Percentiles rank a stretch among this genome's conserved stretches.
These are phyloP conservation scores for Blepharisma japonicum DNA, from an alignment of 73 alveolate genomes.

Conservation along the genomic window DNA sequence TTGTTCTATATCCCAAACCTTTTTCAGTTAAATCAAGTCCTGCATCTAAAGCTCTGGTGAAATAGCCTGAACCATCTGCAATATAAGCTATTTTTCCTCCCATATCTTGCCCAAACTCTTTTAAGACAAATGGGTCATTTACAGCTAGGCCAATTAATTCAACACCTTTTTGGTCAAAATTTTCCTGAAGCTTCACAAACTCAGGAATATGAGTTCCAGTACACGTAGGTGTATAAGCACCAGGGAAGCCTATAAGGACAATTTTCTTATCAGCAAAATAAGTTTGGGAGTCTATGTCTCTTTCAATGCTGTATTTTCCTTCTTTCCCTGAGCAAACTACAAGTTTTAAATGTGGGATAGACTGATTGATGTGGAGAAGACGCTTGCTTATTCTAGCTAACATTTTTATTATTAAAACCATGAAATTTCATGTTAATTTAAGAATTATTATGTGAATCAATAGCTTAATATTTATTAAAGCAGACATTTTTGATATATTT, in stretches of 20 bases:
- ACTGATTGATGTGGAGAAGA: too few species aligned
- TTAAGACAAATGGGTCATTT: conserved; percentile 48
- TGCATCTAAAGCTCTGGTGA: conserved; percentile 37
- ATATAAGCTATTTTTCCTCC: conserved; percentile 23
- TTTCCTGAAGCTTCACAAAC: conserved; percentile 13
- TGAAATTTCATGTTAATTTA: too few species aligned
- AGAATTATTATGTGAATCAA: too few species aligned
- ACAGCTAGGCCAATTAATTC: conserved; percentile 45
- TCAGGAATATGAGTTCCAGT: conserved; percentile 36
- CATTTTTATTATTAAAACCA: too few species aligned
- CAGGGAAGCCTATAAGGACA: conserved; percentile 46
- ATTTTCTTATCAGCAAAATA: background rate
- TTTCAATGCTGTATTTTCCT: background rate
- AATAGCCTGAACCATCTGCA: conserved; percentile 49
- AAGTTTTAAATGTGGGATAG: too few species aligned
- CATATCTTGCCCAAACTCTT: conserved; percentile 29
- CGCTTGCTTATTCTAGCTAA: too few species aligned
- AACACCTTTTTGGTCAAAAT: conserved; percentile 31
- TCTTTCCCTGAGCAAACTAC: too few species aligned
- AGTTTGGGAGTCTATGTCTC: background rate
- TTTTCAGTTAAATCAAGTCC: conserved; percentile 40
- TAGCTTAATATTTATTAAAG: too few species aligned
- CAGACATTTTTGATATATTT: too few species aligned
- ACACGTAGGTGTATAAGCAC: conserved; percentile 60
- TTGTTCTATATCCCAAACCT: conserved; percentile 37